Conservation (phyloP, 768 basidiomycete species). For the Calocybe gangraenosa region DNA sequence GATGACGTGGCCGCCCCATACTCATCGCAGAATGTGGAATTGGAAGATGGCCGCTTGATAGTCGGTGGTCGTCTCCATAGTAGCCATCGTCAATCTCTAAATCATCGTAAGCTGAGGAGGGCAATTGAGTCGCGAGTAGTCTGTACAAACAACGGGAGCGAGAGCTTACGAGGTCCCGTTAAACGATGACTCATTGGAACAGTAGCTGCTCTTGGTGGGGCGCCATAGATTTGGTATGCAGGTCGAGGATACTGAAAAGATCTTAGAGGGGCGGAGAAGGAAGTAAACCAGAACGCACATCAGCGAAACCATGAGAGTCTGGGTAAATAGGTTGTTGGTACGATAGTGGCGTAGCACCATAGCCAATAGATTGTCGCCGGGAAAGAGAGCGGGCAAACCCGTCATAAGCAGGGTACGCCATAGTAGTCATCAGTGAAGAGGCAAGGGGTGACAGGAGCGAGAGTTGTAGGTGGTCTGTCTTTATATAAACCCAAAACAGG, state of each 20-base stretch:
- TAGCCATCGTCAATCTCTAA: conserved; percentile 44
- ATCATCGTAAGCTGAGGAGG: conserved; percentile 50
- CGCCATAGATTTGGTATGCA: conserved; percentile 44
- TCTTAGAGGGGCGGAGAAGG: neutral
- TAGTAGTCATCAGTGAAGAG: conserved; percentile 5
- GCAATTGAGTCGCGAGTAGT: neutral
- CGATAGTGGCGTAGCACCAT: conserved; percentile 24
- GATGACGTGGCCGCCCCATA: conserved; percentile 33
- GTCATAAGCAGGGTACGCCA: conserved; percentile 24
- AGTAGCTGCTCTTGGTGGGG: conserved; percentile 23
- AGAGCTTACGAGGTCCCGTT: conserved; percentile 35
- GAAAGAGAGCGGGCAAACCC: conserved; percentile 27
- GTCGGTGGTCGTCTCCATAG: conserved; percentile 40
- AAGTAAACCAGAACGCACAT: conserved; percentile 25
- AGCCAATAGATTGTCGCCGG: conserved; percentile 36
- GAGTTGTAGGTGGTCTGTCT: neutral
- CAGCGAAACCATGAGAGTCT: conserved; percentile 27
- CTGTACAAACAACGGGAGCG: too few relatives aligned
- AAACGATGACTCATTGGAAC: conserved; percentile 37
- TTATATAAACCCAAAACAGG: conserved; percentile 15
- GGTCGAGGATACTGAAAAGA: conserved; percentile 36
- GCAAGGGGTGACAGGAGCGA: conserved; percentile 2
- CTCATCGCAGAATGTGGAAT: conserved; percentile 24
- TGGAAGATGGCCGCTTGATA: conserved; percentile 33
- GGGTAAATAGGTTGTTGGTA: conserved; percentile 37